These are phyloP conservation scores for Tetrapisispora namnaoensis DNA, from an alignment of 805 yeast genomes.

Conservation along the genomic window DNA sequence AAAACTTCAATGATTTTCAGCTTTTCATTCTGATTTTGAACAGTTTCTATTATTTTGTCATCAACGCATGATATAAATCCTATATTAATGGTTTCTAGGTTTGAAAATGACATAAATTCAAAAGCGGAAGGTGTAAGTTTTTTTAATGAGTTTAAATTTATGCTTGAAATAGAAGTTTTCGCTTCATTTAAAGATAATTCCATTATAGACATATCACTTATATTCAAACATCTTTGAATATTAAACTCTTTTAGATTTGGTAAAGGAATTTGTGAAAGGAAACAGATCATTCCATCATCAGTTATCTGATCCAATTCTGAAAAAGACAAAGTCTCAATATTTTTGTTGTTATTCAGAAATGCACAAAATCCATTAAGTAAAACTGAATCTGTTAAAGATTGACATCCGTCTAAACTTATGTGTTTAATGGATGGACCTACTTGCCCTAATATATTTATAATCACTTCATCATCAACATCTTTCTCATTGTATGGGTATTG, in stretches of 20 bases:
- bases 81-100: slow-evolving; percentile 56
- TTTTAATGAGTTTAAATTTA: slow-evolving; percentile 67
- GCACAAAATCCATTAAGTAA: slow-evolving; percentile 47
- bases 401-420: slow-evolving; percentile 64
- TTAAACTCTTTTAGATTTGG: slow-evolving; percentile 50
- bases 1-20: slow-evolving; percentile 66
- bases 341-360: slow-evolving; percentile 37
- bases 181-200: slow-evolving; percentile 55
- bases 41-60: slow-evolving; percentile 49
- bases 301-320: slow-evolving; percentile 54
- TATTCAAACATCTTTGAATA: slow-evolving; percentile 52
- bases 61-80: slow-evolving; percentile 77
- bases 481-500: slow-evolving; percentile 60
- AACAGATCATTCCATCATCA: slow-evolving; percentile 49
- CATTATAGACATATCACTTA: slow-evolving; percentile 54
- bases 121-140: slow-evolving; percentile 43
- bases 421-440: slow-evolving; percentile 52
- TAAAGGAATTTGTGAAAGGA: slow-evolving; percentile 43
- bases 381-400: slow-evolving; percentile 57
- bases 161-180: slow-evolving; percentile 48
- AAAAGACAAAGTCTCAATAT: slow-evolving; percentile 49
- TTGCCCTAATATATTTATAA: slow-evolving; percentile 49
- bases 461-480: slow-evolving; percentile 54
- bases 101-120: slow-evolving; percentile 42
- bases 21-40: slow-evolving; percentile 52